Evolutionary conservation across 371 early-diverging fungal genomes (phyloP), one percentile per base, ranked within the genome.

Genomic region (Mortierella sp.): DNA sequence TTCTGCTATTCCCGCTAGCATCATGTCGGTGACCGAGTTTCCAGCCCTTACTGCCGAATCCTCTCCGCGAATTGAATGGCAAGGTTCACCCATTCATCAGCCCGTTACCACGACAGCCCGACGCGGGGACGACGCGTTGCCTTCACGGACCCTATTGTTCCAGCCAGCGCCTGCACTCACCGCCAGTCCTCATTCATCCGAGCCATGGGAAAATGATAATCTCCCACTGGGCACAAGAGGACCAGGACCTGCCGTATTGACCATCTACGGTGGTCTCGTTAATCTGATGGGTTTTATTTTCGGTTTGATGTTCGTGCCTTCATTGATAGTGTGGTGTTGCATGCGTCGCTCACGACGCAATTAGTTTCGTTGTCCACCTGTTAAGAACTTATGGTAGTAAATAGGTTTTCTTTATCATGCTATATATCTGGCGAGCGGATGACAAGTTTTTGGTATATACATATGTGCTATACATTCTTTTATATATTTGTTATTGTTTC

Each of bases 241-340:
- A 27, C 8, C 19, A 12, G 44, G 32, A 6, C 8, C 31, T 8
- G 64, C 65, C 15, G 51, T 59, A 27, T 21, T 71, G 23, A 47
- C 32, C 17, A 47, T 64, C 8, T 60, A 56, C 28, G 64, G 64
- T 24, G 64, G 64, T 31, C 60, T 64, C 23, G 43, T 41, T 11
- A 51, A 43, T 19, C 27, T 66, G 1, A 9, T 66, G 14, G 51
- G 43, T 12, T 50, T 75, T 3, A 26, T 58, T 4, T 34, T 50
- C 3, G 46, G 55, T 30, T 37, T 75, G 21, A 75, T 75, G 75
- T 28, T 68, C 19, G 39, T 75, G 8, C 75, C 75, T 3, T 54
- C 60, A 7, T 46, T 75, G 55, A 47, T 75, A 43, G 62, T 68
- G 11, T 75, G 64, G 64, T 56, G 59, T 31, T 75, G 68, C 15